Percentiles rank a stretch among this genome's conserved stretches.
Evolutionary conservation across 2,329 filamentous ascomycete species (phyloP).

Genomic region (Colletotrichum coccodes): DNA sequence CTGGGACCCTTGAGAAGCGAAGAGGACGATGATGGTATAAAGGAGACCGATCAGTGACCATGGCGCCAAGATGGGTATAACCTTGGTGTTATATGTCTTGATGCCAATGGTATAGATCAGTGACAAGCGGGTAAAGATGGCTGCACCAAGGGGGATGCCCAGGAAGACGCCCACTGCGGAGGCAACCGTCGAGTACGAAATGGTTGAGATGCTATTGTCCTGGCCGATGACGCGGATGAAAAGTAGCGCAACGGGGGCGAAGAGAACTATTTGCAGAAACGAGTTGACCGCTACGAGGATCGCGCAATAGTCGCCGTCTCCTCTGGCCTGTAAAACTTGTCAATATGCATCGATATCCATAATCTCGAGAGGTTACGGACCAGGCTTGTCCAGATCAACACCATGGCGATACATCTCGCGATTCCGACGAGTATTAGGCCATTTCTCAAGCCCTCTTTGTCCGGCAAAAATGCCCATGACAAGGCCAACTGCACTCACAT

Average conservation of each 20-base stretch:
- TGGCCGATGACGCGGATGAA: conserved; percentile 77
- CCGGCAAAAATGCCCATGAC: conserved; percentile 75
- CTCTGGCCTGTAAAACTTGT: conserved; percentile 62
- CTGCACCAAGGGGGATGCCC: conserved; percentile 83
- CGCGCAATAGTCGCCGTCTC: conserved; percentile 85
- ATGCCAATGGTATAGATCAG: conserved; percentile 65
- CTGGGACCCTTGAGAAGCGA: conserved; percentile 81
- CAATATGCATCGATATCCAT: not conserved
- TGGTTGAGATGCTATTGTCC: conserved; percentile 45
- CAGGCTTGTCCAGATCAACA: conserved; percentile 78
- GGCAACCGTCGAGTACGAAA: conserved; percentile 76
- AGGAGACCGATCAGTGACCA: conserved; percentile 85
- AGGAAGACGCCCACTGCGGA: conserved; percentile 86
- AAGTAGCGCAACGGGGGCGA: conserved; percentile 74
- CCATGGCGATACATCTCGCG: conserved; percentile 89
- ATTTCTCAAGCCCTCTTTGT: conserved; percentile 65
- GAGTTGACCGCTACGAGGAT: conserved; percentile 82
- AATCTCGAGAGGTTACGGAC: not conserved
- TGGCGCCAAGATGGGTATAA: conserved; percentile 76
- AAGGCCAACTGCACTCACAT: conserved; percentile 61
- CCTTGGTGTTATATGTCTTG: conserved; percentile 73
- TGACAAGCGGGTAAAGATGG: conserved; percentile 77
- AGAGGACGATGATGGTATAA: conserved; percentile 88
- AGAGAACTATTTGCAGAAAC: conserved; percentile 78
- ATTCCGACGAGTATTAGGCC: conserved; percentile 86